Evolutionary conservation across 352 stramenopile species (phyloP), one percentile per base, ranked within the genome.

Genomic region (Globisporangium iwayamae): DNA sequence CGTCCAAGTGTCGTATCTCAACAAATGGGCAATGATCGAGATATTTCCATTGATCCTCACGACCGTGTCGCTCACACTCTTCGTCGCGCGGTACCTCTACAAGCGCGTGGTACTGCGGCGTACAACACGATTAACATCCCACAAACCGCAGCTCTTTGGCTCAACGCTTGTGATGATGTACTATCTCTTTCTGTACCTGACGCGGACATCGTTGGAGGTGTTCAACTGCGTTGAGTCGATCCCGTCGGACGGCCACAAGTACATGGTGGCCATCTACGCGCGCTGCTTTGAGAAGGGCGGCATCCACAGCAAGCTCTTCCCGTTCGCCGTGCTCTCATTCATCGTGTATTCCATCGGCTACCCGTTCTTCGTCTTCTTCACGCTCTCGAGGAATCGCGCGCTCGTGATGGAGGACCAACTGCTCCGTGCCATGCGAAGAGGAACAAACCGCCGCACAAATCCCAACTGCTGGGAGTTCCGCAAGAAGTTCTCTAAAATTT

Each of bases 81-180:
- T 91, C 48, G 68, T 71, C 0, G 60, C 56, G 4, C 75, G 82
- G 16, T 91, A 91, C 62, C 55, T 60, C 47, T 89, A 83, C 73
- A 89, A 90, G 38, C 66, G 75, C 1, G 83, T 79, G 7, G 69
- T 88, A 7, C 68, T 85, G 36, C 66, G 68, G n/a, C 76, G 80
- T 41, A 77, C 63, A 36, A 87, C 75, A 28, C 74, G 78, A 11
- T 62, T 91, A 22, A 89, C 80, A 18, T 85, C 76, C 2, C 80
- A 91, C 66, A 71, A 87, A 32, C 79, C 82, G 20, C 78, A 89
- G 67, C 62, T 90, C 4, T 91, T 90, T 47, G 82, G 80, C 13
- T 87, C 76, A 8, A 87, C 78, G 46, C 68, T 91, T 20, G 78
- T 89, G 58, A 93, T 93, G 80, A 87, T 93, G 76, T 94, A 93